A percentile compares a stretch with the other conserved stretches of the same genome.
phyloP scores from a whole-genome alignment of 495 filamentous ascomycete species.

The Xylaria bambusicola region DNA sequence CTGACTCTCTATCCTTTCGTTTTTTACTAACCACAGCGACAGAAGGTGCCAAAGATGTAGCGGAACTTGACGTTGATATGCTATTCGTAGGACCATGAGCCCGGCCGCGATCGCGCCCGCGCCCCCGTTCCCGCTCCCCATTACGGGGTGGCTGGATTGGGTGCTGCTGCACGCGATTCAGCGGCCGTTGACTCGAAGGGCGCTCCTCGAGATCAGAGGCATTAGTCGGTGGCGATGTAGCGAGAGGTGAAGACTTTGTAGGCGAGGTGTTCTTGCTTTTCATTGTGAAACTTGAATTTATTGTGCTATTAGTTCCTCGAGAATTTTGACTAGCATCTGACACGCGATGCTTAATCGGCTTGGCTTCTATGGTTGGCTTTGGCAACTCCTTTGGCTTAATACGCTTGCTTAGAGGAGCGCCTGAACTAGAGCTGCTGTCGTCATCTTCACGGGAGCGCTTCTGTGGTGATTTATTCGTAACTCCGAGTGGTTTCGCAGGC shows the following conservation, averaged over 20 bases:
- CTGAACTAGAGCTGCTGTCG: slow-evolving; percentile 54
- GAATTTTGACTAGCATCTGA: slow-evolving; percentile 53
- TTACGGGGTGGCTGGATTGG: slow-evolving; percentile 24
- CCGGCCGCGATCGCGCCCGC: slow-evolving; percentile 35
- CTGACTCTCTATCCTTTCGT: slow-evolving; percentile 37
- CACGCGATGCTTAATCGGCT: slow-evolving; percentile 37
- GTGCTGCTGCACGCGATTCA: slow-evolving; percentile 23
- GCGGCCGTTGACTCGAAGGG: slow-evolving; percentile 34
- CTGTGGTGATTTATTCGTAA: slow-evolving; percentile 34
- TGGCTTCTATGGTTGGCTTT: slow-evolving; percentile 22
- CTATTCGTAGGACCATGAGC: slow-evolving; percentile 19
- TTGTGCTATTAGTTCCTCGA: slow-evolving; percentile 31
- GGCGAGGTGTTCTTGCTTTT: slow-evolving; percentile 59
- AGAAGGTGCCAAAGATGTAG: slow-evolving; percentile 19
- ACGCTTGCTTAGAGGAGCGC: slow-evolving; percentile 53
- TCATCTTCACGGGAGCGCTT: slow-evolving; percentile 46
- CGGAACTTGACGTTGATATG: slow-evolving; percentile 24
- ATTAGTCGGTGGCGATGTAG: slow-evolving; percentile 74
- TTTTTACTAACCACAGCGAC: slow-evolving; percentile 35
- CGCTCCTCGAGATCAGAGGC: slow-evolving; percentile 62
- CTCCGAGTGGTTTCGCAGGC: slow-evolving; percentile 31
- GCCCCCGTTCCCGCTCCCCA: slow-evolving; percentile 25
- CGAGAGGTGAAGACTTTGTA: slow-evolving; percentile 72
- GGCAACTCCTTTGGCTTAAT: slow-evolving; percentile 42
- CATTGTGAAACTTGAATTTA: slow-evolving; percentile 33